Conservation (phyloP, 2,329 filamentous ascomycete species). For the Colletotrichum karsti region DNA sequence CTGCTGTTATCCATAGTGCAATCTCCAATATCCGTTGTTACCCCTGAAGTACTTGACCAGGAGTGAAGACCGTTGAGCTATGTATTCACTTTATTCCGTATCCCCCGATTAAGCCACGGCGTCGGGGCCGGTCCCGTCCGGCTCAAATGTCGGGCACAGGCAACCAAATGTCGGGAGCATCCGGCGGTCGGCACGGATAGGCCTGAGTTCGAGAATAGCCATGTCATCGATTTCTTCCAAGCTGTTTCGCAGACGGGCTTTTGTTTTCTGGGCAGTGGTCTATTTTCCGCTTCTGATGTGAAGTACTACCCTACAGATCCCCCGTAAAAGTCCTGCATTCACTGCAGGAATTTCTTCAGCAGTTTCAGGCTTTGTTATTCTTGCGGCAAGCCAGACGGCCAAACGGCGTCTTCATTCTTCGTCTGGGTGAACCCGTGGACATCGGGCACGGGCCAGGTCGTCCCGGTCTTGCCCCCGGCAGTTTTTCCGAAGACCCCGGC, state of each 20-base stretch:
- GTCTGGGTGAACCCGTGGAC: not conserved
- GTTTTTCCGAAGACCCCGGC: constrained; percentile 23
- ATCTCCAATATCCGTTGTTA: no score
- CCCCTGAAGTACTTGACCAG: no score
- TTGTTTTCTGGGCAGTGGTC: no score
- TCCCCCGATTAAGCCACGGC: not conserved
- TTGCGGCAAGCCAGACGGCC: not conserved
- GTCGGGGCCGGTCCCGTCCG: not conserved
- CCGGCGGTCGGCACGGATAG: no score
- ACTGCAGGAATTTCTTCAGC: not conserved
- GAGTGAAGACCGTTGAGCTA: no score
- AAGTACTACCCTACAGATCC: not conserved
- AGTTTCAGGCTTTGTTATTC: not conserved
- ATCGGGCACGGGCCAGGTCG: not conserved
- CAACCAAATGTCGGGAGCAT: no score
- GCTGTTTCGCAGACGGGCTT: no score
- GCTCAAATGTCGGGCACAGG: no score
- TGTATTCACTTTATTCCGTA: no score
- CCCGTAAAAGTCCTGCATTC: not conserved
- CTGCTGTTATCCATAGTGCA: no score
- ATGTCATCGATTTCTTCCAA: no score
- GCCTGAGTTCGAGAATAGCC: no score
- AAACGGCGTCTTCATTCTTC: not conserved
- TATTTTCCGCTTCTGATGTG: not conserved
- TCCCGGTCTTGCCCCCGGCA: not conserved